A percentile compares a stretch with the other conserved stretches of the same genome.
These are phyloP conservation scores for Cladosporium sp. DNA, from an alignment of 2,329 filamentous ascomycete species.

Conservation along the genomic window DNA sequence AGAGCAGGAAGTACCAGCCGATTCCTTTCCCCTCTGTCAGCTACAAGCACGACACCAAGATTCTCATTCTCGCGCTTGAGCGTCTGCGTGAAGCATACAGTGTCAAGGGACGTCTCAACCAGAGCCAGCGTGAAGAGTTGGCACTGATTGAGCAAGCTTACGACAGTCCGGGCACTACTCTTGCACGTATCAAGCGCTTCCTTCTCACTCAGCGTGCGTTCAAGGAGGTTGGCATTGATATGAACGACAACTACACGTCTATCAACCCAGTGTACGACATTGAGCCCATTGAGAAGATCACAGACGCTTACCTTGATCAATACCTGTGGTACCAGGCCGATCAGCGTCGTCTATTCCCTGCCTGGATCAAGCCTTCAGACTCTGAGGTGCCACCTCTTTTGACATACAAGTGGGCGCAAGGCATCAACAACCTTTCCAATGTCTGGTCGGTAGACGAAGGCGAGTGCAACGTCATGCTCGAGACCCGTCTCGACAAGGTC, in stretches of 20 bases:
- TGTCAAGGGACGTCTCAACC: slow-evolving; percentile 93
- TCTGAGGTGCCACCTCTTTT: slow-evolving; percentile 93
- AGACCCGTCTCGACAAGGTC: slow-evolving; percentile 97
- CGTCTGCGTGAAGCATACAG: slow-evolving; percentile 93
- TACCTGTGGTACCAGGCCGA: slow-evolving; percentile 99
- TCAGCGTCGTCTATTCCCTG: slow-evolving; percentile 92
- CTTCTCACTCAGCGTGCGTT: slow-evolving; percentile 95
- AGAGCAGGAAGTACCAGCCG: slow-evolving; percentile 96
- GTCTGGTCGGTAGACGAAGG: slow-evolving; percentile 94
- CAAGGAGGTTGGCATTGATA: slow-evolving; percentile 99
- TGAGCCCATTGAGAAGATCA: slow-evolving; percentile 99
- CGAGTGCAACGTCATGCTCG: slow-evolving; percentile 97
- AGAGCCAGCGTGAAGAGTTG: slow-evolving; percentile 94
- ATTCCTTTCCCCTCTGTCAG: slow-evolving; percentile 99
- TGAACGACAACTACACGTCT: slow-evolving; percentile 99
- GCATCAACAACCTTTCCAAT: slow-evolving; percentile 94
- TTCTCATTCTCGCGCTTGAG: slow-evolving; percentile 91
- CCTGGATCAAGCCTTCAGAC: slow-evolving; percentile 99
- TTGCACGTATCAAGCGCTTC: slow-evolving; percentile 97
- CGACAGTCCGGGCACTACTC: slow-evolving; percentile 91
- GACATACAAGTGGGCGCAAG: slow-evolving; percentile 98
- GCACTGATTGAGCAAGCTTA: slow-evolving; percentile 98
- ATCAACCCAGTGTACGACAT: slow-evolving; percentile 99
- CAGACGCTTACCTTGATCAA: slow-evolving; percentile 96
- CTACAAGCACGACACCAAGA: slow-evolving; percentile 99